These are phyloP conservation scores for Platanus orientalis DNA, from an alignment of 164 flowering plant species.

Conservation along the genomic window DNA sequence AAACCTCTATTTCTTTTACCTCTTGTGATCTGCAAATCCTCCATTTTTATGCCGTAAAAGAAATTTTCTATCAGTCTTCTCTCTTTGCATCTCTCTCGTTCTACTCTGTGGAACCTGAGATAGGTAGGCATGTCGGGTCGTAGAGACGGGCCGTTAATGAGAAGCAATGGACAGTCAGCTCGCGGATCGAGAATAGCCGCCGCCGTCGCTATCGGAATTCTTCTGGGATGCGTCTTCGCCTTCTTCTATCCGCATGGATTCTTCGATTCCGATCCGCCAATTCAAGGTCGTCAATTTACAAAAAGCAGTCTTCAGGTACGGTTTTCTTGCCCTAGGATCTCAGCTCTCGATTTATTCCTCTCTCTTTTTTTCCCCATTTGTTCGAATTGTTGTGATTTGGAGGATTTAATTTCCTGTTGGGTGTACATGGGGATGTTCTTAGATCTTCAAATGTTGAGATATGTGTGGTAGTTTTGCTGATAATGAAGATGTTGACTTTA, in stretches of 20 bases:
- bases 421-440: background rate
- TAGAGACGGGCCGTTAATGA: slow-evolving; percentile 47
- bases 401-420: background rate
- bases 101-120: background rate
- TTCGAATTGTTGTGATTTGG: background rate
- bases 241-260: slow-evolving; percentile 66
- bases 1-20: background rate
- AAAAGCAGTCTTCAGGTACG: slow-evolving; percentile 43
- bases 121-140: slow-evolving; percentile 48
- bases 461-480: background rate
- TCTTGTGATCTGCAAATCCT: too few species aligned
- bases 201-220: slow-evolving; percentile 62
- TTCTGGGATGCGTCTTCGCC: slow-evolving; percentile 71
- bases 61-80: too few species aligned
- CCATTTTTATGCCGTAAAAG: too few species aligned
- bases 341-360: too few species aligned
- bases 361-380: background rate
- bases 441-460: background rate
- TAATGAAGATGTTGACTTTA: background rate
- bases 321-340: too few species aligned
- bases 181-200: slow-evolving; percentile 50
- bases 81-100: background rate
- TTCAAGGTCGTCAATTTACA: slow-evolving; percentile 11
- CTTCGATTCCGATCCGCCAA: slow-evolving; percentile 29
- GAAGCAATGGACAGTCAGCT: slow-evolving; percentile 33